Base-by-base conservation (phyloP, 1,284 basidiomycete species). In the Lentinus polychrous region DNA sequence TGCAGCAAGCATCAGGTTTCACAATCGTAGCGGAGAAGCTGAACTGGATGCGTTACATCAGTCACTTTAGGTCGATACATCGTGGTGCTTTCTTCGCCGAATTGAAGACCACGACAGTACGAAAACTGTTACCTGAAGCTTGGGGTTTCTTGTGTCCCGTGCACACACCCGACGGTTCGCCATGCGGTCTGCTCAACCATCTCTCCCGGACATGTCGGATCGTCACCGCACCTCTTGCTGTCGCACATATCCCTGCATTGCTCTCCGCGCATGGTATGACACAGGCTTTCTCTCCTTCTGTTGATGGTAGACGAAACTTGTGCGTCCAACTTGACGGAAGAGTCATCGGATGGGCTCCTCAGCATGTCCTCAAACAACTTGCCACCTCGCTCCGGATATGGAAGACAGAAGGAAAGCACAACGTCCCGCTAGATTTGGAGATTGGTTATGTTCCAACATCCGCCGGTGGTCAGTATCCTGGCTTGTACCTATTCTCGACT, bases 81-180 rank as follows among this genome's bases (percentile, higher is more conserved):
- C 90, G 96, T 72, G 96, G 96, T 68, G 94, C 96, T 38, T 99
- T 99, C 81, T 99, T 99, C 64, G 93, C 95, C 18, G 94, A 99
- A 66, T 81, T 99, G 52, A 99, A 99, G 75, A 99, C 96, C 0
- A 99, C 96, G 0, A 87, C 94, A 18, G 96, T 99, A 43, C 88
- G 96, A 60, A 99, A 99, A 69, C 73, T 99, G 52, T 74, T 99
- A 17, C 96, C 96, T 11, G 96, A 99, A 71, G 91, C 96, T 33
- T 99, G 96, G 96, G 95, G 90, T 90, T 99, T 99, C 76, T 72
- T 99, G 8, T 99, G 96, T 61, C 96, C 96, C 14, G 96, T 99
- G 7, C 96, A 99, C 66, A 99, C 96, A 2, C 96, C 96, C 23
- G 96, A 99, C 74, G 96, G 96, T 57, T 82, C 94, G 20, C 96